Evolutionary conservation across 2,329 filamentous ascomycete species (phyloP).

Genomic region (Alternaria panax): DNA sequence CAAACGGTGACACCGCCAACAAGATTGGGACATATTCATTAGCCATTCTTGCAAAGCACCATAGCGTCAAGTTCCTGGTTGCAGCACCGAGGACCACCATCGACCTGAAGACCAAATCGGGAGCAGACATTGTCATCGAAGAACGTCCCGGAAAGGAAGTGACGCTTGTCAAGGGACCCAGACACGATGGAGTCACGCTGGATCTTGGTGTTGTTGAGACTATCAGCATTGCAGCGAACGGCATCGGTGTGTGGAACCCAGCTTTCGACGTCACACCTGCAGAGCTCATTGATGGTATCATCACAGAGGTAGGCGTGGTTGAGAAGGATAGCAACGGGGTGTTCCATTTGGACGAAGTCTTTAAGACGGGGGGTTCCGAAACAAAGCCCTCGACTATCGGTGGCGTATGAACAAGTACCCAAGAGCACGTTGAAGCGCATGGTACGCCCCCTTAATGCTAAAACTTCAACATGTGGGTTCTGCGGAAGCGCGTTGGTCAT

Average conservation of each 20-base stretch:
- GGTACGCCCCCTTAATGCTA: not conserved
- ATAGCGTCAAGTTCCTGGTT: conserved; percentile 92
- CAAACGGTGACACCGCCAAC: conserved; percentile 97
- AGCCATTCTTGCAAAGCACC: conserved; percentile 86
- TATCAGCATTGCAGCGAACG: conserved; percentile 78
- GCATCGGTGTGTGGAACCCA: conserved; percentile 92
- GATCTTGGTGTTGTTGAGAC: conserved; percentile 70
- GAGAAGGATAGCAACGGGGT: conserved; percentile 75
- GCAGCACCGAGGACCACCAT: conserved; percentile 95
- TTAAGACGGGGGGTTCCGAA: conserved; percentile 38
- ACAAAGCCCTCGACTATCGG: conserved; percentile 45
- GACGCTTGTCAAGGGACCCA: conserved; percentile 81
- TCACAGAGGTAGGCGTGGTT: conserved; percentile 89
- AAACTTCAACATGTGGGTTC: not conserved
- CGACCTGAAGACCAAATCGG: conserved; percentile 80
- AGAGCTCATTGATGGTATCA: conserved; percentile 87
- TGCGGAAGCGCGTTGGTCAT: not conserved
- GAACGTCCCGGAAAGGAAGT: conserved; percentile 83
- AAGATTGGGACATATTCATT: conserved; percentile 97
- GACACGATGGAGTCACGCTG: conserved; percentile 68
- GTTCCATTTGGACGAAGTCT: conserved; percentile 66
- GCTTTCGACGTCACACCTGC: conserved; percentile 95
- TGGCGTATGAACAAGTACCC: conserved; percentile 31
- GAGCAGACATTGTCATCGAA: conserved; percentile 86
- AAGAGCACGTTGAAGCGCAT: not conserved